Percentiles rank a stretch among this genome's conserved stretches.
Conservation (phyloP, 192 early-diverging fungal genomes). For the Glomus cerebriforme region DNA sequence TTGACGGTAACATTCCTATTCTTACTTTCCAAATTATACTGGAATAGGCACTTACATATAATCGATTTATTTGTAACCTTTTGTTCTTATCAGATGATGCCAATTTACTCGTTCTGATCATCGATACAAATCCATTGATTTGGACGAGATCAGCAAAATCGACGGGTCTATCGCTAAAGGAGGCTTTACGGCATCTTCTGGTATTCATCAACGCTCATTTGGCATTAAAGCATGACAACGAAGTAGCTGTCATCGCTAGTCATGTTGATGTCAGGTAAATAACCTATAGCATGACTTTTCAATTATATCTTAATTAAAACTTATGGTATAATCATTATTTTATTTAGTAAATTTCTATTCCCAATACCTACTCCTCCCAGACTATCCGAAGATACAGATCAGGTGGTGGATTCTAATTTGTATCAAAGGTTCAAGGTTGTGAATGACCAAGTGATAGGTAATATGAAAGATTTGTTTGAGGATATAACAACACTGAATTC, state of each 20-base stretch:
- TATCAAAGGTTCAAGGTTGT: constrained; percentile 60
- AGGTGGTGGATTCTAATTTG: constrained; percentile 51
- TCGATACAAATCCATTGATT: constrained; percentile 80
- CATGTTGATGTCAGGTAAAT: constrained; percentile 58
- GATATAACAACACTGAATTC: constrained; percentile 35
- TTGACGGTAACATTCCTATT: constrained; percentile 12
- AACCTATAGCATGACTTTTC: neutral
- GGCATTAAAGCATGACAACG: constrained; percentile 85
- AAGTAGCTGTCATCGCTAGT: constrained; percentile 82
- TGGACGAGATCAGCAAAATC: constrained; percentile 58
- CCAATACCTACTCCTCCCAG: constrained; percentile 37
- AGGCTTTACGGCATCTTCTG: constrained; percentile 75
- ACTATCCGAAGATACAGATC: constrained; percentile 34
- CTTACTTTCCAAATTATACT: neutral
- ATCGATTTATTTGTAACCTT: neutral
- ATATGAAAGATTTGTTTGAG: constrained; percentile 43
- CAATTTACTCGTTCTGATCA: constrained; percentile 77
- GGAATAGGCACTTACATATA: neutral
- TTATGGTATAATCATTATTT: neutral
- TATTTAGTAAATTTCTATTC: constrained; percentile 56
- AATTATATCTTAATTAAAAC: neutral
- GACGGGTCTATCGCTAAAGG: constrained; percentile 53
- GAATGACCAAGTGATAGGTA: constrained; percentile 50
- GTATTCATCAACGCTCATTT: constrained; percentile 94
- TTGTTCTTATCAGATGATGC: constrained; percentile 57